Conservation (phyloP, 169 alveolate species). For the Blepharisma undulans region DNA sequence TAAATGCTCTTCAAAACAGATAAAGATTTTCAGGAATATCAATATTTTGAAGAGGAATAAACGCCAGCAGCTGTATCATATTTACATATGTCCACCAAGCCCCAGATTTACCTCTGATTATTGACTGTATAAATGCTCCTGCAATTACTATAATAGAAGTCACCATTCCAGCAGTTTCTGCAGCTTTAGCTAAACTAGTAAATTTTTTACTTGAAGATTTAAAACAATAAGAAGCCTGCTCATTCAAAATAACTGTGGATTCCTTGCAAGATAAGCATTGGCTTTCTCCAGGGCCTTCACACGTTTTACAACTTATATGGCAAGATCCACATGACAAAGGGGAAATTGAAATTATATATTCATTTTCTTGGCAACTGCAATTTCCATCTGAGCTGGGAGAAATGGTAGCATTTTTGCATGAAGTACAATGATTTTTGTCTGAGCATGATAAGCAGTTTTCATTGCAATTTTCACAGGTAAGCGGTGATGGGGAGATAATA, state of each 20-base stretch:
- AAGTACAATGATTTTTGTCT: not conserved
- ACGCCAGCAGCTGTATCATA: not conserved
- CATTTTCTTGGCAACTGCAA: not conserved
- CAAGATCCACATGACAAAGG: not conserved
- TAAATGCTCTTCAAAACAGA: not conserved
- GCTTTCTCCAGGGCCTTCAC: not conserved
- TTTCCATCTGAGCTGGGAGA: not conserved
- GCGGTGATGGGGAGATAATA: no score
- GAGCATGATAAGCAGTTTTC: no score
- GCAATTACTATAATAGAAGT: no score
- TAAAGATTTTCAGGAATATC: conserved; percentile 1
- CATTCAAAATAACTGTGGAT: not conserved
- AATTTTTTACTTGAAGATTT: not conserved
- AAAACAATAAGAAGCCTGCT: not conserved
- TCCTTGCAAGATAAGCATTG: not conserved
- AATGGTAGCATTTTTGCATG: not conserved
- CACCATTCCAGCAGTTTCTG: not conserved
- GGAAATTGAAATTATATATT: not conserved
- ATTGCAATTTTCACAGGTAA: no score
- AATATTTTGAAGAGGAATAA: not conserved
- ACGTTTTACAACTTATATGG: not conserved
- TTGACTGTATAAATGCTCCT: not conserved
- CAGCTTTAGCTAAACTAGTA: not conserved
- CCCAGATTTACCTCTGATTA: not conserved
- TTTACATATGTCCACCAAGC: not conserved